Evolutionary conservation across 331 rosid genomes (phyloP), one percentile per base, ranked within the genome.

Genomic region (Phaseolus coccineus): DNA sequence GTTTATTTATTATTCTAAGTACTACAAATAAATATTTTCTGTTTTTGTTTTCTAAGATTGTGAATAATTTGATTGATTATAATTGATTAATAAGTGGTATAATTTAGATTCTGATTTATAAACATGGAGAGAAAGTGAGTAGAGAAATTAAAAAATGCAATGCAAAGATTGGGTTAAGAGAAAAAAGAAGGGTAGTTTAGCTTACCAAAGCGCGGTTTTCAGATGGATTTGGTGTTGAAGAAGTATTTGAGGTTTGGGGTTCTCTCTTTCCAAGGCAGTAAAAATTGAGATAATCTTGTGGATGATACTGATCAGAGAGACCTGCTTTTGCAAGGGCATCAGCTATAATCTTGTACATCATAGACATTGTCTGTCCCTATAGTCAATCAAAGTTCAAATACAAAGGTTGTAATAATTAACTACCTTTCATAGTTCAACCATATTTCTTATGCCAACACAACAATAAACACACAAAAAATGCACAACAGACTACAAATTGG

Each of bases 291-390:
- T 80, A 91, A 81, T 91, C 94, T 61, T 74, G 91, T n/a, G 97
- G 94, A 85, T 90, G 91, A 77, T 46, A 82, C 37, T 35, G 16
- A 40, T 82, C 74, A 2, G 90, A 81, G 42, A 91, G 87, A 69
- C 90, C 94, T 76, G 79, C 87, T 6, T 82, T 84, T 71, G 64
- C 40, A 70, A 91, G 92, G 50, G 94, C 92, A 77, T 85, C 86
- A 27, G 87, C 86, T 82, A 91, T 1, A 14, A 91, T 76, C 80
- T 52, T 80, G 82, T 89, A 91, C 97, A 91, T 89, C 97, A 91
- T 91, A 10, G 87, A 73, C 97, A 91, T 91, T 80, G 97, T 89
- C 58, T 91, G 97, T 66, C 87, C 88, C 91, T 89, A 91, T 59
- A 67, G 39, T 52, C 74, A 87, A 56, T 71, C 78, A 80, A 79